A percentile compares a stretch with the other conserved stretches of the same genome.
These are phyloP conservation scores for Ligustrum vulgare DNA, from an alignment of 257 asterid genomes.

Conservation along the genomic window DNA sequence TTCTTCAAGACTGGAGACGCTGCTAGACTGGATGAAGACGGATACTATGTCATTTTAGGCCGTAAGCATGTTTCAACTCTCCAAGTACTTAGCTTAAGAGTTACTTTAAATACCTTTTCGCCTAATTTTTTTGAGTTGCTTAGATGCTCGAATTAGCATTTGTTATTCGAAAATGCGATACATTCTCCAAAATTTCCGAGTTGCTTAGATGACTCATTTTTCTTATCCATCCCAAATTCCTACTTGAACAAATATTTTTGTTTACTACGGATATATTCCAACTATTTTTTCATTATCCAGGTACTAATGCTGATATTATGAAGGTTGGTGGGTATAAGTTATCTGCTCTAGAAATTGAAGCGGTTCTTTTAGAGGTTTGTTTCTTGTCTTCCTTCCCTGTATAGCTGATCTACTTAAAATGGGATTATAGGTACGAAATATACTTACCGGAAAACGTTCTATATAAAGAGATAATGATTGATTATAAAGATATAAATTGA, in stretches of 20 bases:
- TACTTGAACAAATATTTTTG: not conserved
- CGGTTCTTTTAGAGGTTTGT: conserved; percentile 85
- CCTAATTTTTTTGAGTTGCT: not conserved
- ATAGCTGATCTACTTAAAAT: not conserved
- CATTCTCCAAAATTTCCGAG: not conserved
- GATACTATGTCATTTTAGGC: conserved; percentile 90
- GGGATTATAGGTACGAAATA: not conserved
- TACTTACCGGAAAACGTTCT: not conserved
- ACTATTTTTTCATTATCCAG: conserved; percentile 40
- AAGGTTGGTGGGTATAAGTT: conserved; percentile 95
- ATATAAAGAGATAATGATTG: not conserved
- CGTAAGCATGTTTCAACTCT: conserved; percentile 53
- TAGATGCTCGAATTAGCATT: not conserved
- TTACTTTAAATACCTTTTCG: no score
- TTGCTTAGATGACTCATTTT: no score
- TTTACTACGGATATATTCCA: not conserved
- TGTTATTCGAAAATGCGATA: not conserved
- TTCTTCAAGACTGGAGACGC: conserved; percentile 98
- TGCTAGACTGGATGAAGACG: conserved; percentile 83
- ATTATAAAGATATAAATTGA: not conserved
- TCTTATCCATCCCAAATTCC: no score
- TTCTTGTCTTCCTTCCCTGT: conserved; percentile 21
- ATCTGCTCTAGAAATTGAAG: conserved; percentile 97
- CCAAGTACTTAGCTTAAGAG: not conserved
- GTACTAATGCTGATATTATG: conserved; percentile 97